These are phyloP conservation scores for Salvia rosmarinus DNA, from an alignment of 257 asterid species.

Conservation along the genomic window DNA sequence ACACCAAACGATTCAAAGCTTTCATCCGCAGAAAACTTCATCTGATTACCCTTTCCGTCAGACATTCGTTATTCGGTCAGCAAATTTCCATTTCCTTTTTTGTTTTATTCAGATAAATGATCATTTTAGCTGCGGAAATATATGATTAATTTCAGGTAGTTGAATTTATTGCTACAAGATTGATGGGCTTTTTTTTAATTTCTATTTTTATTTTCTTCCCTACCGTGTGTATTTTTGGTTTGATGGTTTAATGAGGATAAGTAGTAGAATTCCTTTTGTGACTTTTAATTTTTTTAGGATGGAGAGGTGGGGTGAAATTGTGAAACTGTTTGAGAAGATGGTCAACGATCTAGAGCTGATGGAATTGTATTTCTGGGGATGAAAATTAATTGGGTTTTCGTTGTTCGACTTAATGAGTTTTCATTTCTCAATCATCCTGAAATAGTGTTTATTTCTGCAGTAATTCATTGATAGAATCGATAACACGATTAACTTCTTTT, in stretches of 20 bases:
- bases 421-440: background rate
- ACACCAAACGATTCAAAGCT: slow-evolving; percentile 38
- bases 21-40: slow-evolving; percentile 42
- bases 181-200: background rate
- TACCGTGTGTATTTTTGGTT: background rate
- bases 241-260: slow-evolving; percentile 8
- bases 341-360: slow-evolving; percentile 33
- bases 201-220: background rate
- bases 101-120: background rate
- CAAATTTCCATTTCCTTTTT: background rate
- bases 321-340: slow-evolving; percentile 12
- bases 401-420: slow-evolving; percentile 22
- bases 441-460: slow-evolving; percentile 20
- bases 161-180: slow-evolving; percentile 17
- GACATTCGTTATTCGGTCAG: slow-evolving; percentile 39
- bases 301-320: background rate
- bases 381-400: slow-evolving; percentile 24
- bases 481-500: background rate
- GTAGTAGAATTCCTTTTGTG: background rate
- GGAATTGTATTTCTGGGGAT: slow-evolving; percentile 25
- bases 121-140: slow-evolving; percentile 3
- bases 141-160: slow-evolving; percentile 12
- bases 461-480: slow-evolving; percentile 13
- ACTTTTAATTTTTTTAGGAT: background rate
- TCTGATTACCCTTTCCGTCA: slow-evolving; percentile 38